phyloP scores from a whole-genome alignment of 305 asterid genomes.

The Fraxinus xanthoxyloides region DNA sequence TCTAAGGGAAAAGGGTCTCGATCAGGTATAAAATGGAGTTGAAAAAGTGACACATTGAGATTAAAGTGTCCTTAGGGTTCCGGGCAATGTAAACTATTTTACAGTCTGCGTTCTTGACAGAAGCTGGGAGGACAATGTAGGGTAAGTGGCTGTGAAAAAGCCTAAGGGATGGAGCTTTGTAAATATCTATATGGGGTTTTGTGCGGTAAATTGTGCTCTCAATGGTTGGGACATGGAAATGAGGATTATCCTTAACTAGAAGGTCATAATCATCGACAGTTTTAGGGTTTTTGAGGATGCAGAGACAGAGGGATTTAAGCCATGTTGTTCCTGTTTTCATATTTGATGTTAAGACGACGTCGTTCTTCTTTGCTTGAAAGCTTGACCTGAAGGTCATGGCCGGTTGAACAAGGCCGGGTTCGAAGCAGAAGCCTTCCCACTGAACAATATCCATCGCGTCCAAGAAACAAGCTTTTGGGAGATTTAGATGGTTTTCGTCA shows the following conservation, averaged over 20 bases:
- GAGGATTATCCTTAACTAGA: conserved; percentile 41
- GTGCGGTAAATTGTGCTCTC: conserved; percentile 37
- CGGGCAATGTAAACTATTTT: conserved; percentile 54
- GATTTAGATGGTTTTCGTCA: neutral
- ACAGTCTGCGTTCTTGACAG: conserved; percentile 31
- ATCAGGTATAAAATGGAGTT: conserved; percentile 36
- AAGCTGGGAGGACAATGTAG: conserved; percentile 36
- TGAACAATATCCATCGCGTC: conserved; percentile 39
- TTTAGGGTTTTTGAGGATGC: conserved; percentile 25
- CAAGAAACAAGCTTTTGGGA: conserved; percentile 40
- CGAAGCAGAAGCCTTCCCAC: conserved; percentile 57
- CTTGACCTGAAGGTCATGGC: conserved; percentile 37
- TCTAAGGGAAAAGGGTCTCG: conserved; percentile 42
- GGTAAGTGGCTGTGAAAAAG: conserved; percentile 57
- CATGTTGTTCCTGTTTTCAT: conserved; percentile 66
- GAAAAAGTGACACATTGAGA: conserved; percentile 52
- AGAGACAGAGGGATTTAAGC: conserved; percentile 53
- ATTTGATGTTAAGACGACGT: conserved; percentile 47
- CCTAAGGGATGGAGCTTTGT: conserved; percentile 34
- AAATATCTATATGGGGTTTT: conserved; percentile 32
- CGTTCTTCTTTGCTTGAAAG: conserved; percentile 41
- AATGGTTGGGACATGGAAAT: conserved; percentile 47
- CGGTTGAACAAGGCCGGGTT: conserved; percentile 33
- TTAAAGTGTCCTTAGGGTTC: conserved; percentile 53
- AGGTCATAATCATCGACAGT: conserved; percentile 13